Base-by-base conservation (phyloP, 2,329 filamentous ascomycete genomes). In the Alternaria sp. region DNA sequence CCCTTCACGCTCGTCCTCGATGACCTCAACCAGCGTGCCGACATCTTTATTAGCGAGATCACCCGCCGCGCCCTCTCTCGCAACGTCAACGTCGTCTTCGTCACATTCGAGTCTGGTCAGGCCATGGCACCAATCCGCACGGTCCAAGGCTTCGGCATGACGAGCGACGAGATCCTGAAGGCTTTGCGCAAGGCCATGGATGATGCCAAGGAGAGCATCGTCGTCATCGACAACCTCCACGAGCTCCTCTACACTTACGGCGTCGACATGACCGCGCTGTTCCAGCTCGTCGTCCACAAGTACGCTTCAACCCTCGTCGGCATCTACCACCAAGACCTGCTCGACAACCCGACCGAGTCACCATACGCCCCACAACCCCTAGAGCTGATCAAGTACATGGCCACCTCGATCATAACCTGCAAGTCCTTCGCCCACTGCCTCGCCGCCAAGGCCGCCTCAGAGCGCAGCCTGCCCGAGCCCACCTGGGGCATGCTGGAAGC, bases 1-100 rank as follows among this genome's bases (percentile, higher is more conserved):
- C 95, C 95, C 3, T 89, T 98, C 74, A 97, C 94, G 0, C 83
- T 98, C 25, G 81, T 97, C 4, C 85, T 97, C 60, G 95, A 98
- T 79, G 92, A 86, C 32, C 84, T 97, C 28, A 93, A 97, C 81
- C 93, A 97, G 81, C 89, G 90, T 25, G 92, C 89, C 7, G 85
- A 84, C 28, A 89, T 90, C 0, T 81, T 97, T 5, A 68, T 95
- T 2, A 81, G 83, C 17, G 93, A 97, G 79, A 92, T 95, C 79
- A 87, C 92, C 57, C 83, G 85, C 50, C 87, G 94, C 71, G 93
- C 91, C 6, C 28, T 75, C 17, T 76, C 72, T 15, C 69, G 73
- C 28, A 73, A 90, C 74, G 84, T 88, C 60, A 90, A 91, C 73
- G 84, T 93, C 49, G 86, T 96, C 19, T 91, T 92, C 73, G 83